Percentiles rank a stretch among this genome's conserved stretches.
Conservation (phyloP, 306 rosid species). For the Adenanthera pavonina region DNA sequence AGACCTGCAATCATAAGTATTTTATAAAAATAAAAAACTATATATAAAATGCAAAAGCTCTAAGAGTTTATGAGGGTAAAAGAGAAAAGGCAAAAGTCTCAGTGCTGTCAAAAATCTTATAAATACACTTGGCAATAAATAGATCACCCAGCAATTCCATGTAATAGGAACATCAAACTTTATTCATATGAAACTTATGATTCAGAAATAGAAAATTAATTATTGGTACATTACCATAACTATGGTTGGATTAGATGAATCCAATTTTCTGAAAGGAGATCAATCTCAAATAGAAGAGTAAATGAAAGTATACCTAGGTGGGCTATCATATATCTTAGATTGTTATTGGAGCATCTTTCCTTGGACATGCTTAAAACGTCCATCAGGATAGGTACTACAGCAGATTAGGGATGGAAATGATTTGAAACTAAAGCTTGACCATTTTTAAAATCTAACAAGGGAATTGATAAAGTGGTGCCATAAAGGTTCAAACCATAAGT, state of each 20-base stretch:
- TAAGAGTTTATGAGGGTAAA: background rate
- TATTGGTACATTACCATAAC: background rate
- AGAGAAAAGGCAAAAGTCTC: background rate
- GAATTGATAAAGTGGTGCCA: background rate
- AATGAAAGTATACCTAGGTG: background rate
- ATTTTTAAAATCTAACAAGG: background rate
- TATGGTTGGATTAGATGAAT: background rate
- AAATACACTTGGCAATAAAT: background rate
- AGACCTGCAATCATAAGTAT: conserved; percentile 65
- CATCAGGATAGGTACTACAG: background rate
- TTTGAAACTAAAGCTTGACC: conserved; percentile 25
- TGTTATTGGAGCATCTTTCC: background rate
- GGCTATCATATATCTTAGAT: conserved; percentile 11
- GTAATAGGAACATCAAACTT: conserved; percentile 33
- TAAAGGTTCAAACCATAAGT: background rate
- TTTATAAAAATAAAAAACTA: background rate
- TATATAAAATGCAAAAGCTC: background rate
- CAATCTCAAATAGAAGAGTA: background rate
- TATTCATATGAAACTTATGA: conserved; percentile 12
- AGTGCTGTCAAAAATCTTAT: background rate
- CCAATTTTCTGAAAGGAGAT: conserved; percentile 7
- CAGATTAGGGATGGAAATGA: background rate
- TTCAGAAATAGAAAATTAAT: conserved; percentile 27
- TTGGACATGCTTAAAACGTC: background rate
- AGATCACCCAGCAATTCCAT: background rate